Evolutionary conservation across 2,329 filamentous ascomycete genomes (phyloP).

Genomic region (Colletotrichum melonis): DNA sequence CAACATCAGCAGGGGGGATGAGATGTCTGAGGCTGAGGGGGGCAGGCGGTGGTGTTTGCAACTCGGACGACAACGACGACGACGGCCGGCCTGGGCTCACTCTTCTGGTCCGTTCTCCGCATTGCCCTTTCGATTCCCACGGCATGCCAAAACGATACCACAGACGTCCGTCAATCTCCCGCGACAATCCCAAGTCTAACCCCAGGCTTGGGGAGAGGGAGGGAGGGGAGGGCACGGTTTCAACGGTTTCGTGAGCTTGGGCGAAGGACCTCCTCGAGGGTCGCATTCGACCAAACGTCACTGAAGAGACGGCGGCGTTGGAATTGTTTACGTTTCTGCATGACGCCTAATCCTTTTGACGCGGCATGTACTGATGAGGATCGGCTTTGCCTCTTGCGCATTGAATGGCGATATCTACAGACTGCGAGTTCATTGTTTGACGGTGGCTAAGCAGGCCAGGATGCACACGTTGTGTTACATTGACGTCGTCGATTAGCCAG

Average conservation of each 20-base stretch:
- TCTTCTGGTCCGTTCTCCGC: slow-evolving; percentile 16
- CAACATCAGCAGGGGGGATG: background rate
- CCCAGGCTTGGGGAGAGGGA: background rate
- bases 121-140: slow-evolving; percentile 11
- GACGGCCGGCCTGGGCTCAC: background rate
- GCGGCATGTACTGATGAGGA: background rate
- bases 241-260: slow-evolving; percentile 28
- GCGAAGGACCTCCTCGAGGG: slow-evolving; percentile 19
- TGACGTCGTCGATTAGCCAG: background rate
- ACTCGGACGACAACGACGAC: background rate
- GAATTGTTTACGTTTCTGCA: slow-evolving; percentile 7
- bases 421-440: background rate
- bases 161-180: slow-evolving; percentile 32
- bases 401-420: slow-evolving; percentile 3
- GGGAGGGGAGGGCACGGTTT: slow-evolving; percentile 13
- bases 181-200: slow-evolving; percentile 8
- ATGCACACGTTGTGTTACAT: background rate
- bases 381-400: background rate
- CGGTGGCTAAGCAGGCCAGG: slow-evolving; percentile 6
- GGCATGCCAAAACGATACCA: slow-evolving; percentile 21
- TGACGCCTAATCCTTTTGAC: background rate
- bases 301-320: background rate
- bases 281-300: slow-evolving; percentile 1
- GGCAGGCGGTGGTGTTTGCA: slow-evolving; percentile 9
- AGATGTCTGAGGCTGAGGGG: background rate